Conservation (phyloP, 148 eudicot genomes). For the Silene uniflora region DNA sequence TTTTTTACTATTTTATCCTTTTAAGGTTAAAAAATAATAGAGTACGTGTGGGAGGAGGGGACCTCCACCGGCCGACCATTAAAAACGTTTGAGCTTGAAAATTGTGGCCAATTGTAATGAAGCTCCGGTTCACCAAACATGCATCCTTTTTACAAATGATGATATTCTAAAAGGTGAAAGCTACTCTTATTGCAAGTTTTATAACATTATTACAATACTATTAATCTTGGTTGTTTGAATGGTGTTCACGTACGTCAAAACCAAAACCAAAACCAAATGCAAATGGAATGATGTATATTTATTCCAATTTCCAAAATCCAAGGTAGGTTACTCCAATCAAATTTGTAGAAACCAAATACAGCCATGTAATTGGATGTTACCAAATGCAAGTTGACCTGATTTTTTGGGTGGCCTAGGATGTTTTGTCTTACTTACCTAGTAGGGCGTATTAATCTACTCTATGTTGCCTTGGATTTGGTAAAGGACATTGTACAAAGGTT, state of each 20-base stretch:
- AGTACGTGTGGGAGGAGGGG: slow-evolving; percentile 5
- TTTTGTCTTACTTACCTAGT: neutral
- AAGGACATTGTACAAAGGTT: neutral
- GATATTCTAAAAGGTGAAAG: slow-evolving; percentile 1
- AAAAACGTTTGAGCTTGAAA: neutral
- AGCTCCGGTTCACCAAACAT: slow-evolving; percentile 9
- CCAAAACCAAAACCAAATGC: neutral
- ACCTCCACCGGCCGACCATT: slow-evolving; percentile 13
- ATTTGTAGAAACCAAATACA: neutral
- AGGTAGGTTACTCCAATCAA: slow-evolving; percentile 1
- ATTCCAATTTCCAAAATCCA: slow-evolving; percentile 11
- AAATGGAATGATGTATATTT: slow-evolving; percentile 2
- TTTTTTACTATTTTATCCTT: too few relatives aligned
- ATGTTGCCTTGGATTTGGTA: neutral
- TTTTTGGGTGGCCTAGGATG: slow-evolving; percentile 6
- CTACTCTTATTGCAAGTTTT: neutral
- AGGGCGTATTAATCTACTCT: neutral
- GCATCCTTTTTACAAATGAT: neutral
- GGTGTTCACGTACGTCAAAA: neutral
- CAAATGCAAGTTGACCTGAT: slow-evolving; percentile 3
- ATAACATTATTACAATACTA: neutral
- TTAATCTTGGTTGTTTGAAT: neutral
- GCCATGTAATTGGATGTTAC: neutral
- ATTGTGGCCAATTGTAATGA: neutral
- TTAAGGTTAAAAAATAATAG: neutral